phyloP scores from a whole-genome alignment of 371 early-diverging fungal species.

The Caulochytrium protostelioides region DNA sequence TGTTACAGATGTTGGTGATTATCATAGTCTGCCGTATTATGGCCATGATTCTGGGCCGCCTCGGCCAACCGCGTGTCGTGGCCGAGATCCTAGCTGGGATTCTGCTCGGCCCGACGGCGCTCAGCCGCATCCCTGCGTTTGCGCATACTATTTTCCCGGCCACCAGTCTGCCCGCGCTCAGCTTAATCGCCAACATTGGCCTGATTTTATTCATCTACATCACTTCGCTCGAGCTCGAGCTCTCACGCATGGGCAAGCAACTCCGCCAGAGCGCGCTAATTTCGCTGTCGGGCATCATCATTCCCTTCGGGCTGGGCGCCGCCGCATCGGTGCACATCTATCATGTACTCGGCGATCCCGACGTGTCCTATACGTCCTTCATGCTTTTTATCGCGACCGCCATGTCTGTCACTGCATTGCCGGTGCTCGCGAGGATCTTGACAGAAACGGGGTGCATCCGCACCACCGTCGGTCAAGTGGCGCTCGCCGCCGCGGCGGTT shows the following conservation, averaged over 20 bases:
- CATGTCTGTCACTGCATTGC: constrained; percentile 9
- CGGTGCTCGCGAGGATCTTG: not conserved
- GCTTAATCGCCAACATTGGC: constrained; percentile 63
- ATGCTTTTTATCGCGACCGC: constrained; percentile 4
- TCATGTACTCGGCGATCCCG: constrained; percentile 1
- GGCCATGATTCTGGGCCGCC: too few species aligned
- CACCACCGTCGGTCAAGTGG: constrained; percentile 35
- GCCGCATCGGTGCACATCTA: constrained; percentile 28
- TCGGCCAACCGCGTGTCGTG: too few species aligned
- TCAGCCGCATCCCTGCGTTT: too few species aligned
- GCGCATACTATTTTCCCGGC: too few species aligned
- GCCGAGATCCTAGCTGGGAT: too few species aligned
- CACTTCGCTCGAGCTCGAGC: constrained; percentile 8
- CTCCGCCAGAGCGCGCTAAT: constrained; percentile 11
- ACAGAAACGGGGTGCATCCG: not conserved
- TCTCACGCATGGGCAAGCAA: constrained; percentile 10
- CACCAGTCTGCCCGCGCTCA: constrained; percentile 31
- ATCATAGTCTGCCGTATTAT: too few species aligned
- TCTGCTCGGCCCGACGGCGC: too few species aligned
- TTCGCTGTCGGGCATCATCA: constrained; percentile 17
- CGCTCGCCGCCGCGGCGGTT: constrained; percentile 51
- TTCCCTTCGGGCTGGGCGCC: constrained; percentile 51
- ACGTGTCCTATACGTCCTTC: not conserved
- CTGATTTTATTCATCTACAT: constrained; percentile 44
- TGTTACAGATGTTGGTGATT: too few species aligned